Conservation (phyloP, 345 rosid species). For the Trapa bicornis region DNA sequence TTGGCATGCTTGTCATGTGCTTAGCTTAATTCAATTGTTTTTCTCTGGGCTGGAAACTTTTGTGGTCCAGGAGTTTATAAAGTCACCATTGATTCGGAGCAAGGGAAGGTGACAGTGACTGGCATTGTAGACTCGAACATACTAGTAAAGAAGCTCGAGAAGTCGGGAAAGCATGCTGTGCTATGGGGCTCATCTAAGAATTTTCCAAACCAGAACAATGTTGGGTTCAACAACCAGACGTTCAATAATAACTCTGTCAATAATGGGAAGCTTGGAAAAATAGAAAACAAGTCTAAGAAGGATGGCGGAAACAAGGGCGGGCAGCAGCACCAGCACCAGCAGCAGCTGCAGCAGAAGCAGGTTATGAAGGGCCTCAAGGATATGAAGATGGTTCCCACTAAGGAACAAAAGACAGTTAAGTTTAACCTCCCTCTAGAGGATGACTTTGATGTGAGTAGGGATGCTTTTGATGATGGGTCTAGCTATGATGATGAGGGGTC, state of each 20-base stretch:
- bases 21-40: not conserved
- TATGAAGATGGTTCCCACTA: slow-evolving; percentile 18
- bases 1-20: not conserved
- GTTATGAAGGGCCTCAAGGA: slow-evolving; percentile 42
- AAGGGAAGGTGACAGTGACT: slow-evolving; percentile 71
- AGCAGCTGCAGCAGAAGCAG: slow-evolving; percentile 33
- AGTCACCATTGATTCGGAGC: slow-evolving; percentile 53
- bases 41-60: not conserved
- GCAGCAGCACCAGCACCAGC: slow-evolving; percentile 7
- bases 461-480: slow-evolving; percentile 18
- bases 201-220: slow-evolving; percentile 13
- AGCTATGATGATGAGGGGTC: slow-evolving; percentile 15
- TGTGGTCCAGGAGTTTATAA: slow-evolving; percentile 54
- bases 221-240: slow-evolving; percentile 4
- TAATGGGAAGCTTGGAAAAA: slow-evolving; percentile 39
- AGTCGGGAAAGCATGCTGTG: slow-evolving; percentile 90
- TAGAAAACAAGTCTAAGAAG: slow-evolving; percentile 40
- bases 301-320: slow-evolving; percentile 26
- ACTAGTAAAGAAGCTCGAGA: slow-evolving; percentile 71
- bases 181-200: slow-evolving; percentile 58
- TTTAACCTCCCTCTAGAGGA: slow-evolving; percentile 31
- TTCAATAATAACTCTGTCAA: slow-evolving; percentile 19
- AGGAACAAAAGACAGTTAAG: slow-evolving; percentile 60
- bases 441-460: slow-evolving; percentile 15
- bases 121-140: slow-evolving; percentile 68